Percentiles rank a stretch among this genome's conserved stretches.
phyloP scores from a whole-genome alignment of 495 filamentous ascomycete genomes.

The Podospora pseudopauciseta region DNA sequence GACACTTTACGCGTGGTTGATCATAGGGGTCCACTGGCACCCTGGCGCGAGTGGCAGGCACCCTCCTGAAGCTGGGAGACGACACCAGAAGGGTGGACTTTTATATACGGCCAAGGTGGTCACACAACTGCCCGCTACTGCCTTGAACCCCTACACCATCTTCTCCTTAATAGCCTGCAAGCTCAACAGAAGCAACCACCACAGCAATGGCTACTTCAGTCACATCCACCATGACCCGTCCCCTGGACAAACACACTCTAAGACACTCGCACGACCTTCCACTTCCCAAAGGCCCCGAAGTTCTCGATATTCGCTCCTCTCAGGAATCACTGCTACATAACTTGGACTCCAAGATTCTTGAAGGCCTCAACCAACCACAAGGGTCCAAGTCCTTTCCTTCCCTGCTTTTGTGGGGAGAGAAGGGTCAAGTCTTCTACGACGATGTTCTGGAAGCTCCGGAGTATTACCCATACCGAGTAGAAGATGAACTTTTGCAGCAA shows the following conservation, averaged over 20 bases:
- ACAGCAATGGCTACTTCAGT: background rate
- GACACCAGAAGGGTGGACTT: background rate
- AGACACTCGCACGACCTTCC: background rate
- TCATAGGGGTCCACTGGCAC: background rate
- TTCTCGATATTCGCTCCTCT: slow-evolving; percentile 20
- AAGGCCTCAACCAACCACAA: slow-evolving; percentile 8
- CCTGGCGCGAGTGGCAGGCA: background rate
- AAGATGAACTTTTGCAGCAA: slow-evolving; percentile 6
- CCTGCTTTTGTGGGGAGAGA: slow-evolving; percentile 21
- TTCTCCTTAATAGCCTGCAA: background rate
- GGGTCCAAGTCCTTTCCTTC: slow-evolving; percentile 10
- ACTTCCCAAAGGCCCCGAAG: background rate
- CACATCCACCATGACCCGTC: background rate
- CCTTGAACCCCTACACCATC: background rate
- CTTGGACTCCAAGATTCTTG: slow-evolving; percentile 10
- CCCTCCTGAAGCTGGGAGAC: background rate
- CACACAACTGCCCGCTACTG: background rate
- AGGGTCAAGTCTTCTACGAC: slow-evolving; percentile 19
- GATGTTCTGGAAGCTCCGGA: slow-evolving; percentile 8
- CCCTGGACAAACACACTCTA: background rate
- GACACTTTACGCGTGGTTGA: background rate
- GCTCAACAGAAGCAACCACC: background rate
- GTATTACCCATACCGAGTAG: slow-evolving; percentile 21
- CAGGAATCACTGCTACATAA: slow-evolving; percentile 7
- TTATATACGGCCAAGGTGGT: background rate